These are phyloP conservation scores for Chlamydomonas asymmetrica DNA, from an alignment of 139 green algal genomes.

Conservation along the genomic window DNA sequence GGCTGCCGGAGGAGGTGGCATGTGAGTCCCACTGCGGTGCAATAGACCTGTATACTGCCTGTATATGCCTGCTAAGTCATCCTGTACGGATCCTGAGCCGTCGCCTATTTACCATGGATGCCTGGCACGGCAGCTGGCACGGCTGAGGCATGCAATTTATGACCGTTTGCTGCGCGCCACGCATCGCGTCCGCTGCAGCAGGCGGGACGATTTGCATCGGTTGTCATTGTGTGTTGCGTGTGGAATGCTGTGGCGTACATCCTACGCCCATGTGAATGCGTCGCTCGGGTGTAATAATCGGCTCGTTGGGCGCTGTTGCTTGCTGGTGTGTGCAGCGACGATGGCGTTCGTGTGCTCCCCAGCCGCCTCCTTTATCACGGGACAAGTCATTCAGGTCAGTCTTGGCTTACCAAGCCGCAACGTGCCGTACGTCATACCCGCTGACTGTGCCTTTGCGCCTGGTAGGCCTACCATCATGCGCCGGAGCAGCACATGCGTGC, in stretches of 20 bases:
- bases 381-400: constrained; percentile 78
- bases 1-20: constrained; percentile 71
- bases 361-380: constrained; percentile 81
- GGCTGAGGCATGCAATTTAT: not conserved
- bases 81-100: not conserved
- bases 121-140: no score
- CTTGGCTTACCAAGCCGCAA: no score
- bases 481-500: no score
- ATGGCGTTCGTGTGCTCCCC: constrained; percentile 69
- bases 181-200: not conserved
- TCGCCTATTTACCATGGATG: no score
- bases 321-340: constrained; percentile 41
- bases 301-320: not conserved
- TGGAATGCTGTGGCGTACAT: not conserved
- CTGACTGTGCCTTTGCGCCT: no score
- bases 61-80: not conserved
- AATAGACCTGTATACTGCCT: not conserved
- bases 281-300: not conserved
- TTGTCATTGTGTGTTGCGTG: not conserved
- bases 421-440: no score
- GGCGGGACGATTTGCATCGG: no score
- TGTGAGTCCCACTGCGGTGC: not conserved
- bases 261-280: not conserved
- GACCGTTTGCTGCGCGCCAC: not conserved
- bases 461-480: no score